Base-by-base conservation (phyloP, 208 protist species). In the Crithidia thermophila region DNA sequence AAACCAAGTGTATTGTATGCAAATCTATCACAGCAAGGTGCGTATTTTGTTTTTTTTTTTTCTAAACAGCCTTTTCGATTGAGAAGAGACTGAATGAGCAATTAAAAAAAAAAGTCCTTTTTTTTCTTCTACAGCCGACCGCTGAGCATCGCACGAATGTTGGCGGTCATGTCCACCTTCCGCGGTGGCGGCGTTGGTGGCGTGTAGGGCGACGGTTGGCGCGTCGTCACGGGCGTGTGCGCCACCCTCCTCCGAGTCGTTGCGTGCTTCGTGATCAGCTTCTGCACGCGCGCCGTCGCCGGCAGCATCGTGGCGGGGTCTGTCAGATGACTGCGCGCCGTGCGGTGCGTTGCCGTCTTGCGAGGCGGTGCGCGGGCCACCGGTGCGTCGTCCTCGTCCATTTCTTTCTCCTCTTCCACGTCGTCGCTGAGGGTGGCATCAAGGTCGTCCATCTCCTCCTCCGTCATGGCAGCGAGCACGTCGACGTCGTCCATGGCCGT, bases 101-200 rank as follows among this genome's bases (percentile, higher is more conserved):
- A 16, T 49, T 46, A 18, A 8, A 46, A n/a, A 6, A 5, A 47
- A 39, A 20, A 21, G 7, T 14, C 45, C 23, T 30, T 23, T 28
- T 20, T 4, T 50, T 16, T 50, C 4, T 45, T 14, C n/a, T 75
- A 74, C 43, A 82, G 20, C 14, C 57, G 72, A 10, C 58, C 52
- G 30, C 59, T 58, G 20, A 75, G 56, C 23, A 77, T 34, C 18
- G 59, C 72, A 11, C 69, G 53, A 27, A 80, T 75, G 45, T 40
- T 75, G 42, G 34, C 68, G 0, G 60, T 49, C 27, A 75, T 64
- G 43, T 42, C 43, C 2, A 40, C 14, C 27, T 68, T 68, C 25
- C 68, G 49, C 3, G 18, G 16, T 1, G 60, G 25, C 2, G 68
- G 68, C 1, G 53, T 11, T 1, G 60, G 25, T 2, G 68, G 68